Conservation (phyloP, 805 yeast genomes). For the Yamadazyma insecticola region DNA sequence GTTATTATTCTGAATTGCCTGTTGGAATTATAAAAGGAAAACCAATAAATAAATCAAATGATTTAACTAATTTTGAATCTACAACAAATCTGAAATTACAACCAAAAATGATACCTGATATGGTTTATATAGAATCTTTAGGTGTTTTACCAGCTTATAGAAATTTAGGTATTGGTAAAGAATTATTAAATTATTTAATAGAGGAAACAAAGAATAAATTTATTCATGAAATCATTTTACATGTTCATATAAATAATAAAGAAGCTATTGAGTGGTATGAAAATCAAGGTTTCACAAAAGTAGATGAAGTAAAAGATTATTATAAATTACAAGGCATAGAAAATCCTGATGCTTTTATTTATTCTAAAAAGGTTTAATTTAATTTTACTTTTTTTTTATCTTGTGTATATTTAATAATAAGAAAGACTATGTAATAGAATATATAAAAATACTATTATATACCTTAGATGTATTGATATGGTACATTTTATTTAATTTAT, state of each 20-base stretch:
- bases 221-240: conserved; percentile 49
- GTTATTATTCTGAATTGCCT: conserved; percentile 70
- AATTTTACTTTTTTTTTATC: background rate
- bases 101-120: conserved; percentile 37
- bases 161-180: conserved; percentile 55
- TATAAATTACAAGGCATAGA: conserved; percentile 43
- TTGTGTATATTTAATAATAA: background rate
- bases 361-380: conserved; percentile 24
- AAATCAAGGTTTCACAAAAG: conserved; percentile 43
- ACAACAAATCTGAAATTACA: conserved; percentile 21
- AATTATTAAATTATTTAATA: conserved; percentile 53
- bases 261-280: conserved; percentile 48
- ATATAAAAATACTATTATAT: background rate
- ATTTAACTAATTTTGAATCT: conserved; percentile 17
- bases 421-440: background rate
- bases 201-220: conserved; percentile 51
- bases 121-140: conserved; percentile 59
- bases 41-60: conserved; percentile 38
- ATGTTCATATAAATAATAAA: conserved; percentile 45
- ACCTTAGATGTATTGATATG: background rate
- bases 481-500: background rate
- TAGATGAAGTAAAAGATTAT: conserved; percentile 38
- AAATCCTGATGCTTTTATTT: conserved; percentile 45
- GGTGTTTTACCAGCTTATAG: conserved; percentile 67
- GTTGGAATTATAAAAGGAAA: conserved; percentile 72